Evolutionary conservation across 345 rosid species (phyloP).

Genomic region (Raphanus sativus): DNA sequence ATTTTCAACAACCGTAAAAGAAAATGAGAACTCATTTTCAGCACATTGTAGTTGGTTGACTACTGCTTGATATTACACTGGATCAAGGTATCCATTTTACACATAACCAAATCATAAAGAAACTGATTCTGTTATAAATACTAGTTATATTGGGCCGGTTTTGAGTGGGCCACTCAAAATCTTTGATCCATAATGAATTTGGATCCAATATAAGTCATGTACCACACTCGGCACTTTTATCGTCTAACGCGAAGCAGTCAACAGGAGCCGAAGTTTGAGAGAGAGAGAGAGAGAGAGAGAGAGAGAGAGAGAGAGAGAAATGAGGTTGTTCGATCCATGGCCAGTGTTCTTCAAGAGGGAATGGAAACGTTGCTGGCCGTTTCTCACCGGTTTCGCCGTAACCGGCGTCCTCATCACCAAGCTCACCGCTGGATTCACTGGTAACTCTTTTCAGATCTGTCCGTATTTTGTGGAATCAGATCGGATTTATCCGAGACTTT

Average conservation of each 20-base stretch:
- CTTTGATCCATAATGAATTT: neutral
- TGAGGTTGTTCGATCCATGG: slow-evolving; percentile 71
- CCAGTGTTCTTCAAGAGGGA: slow-evolving; percentile 86
- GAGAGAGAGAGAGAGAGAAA: slow-evolving; percentile 28
- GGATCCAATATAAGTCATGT: neutral
- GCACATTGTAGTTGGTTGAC: too few relatives aligned
- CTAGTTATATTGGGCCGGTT: slow-evolving; percentile 10
- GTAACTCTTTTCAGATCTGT: slow-evolving; percentile 48
- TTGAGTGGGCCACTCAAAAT: neutral
- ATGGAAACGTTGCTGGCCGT: slow-evolving; percentile 82
- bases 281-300: slow-evolving; percentile 10
- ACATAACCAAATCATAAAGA: too few relatives aligned
- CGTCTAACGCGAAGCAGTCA: slow-evolving; percentile 18
- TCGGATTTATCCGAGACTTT: neutral
- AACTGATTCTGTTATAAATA: too few relatives aligned
- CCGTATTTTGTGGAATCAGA: neutral
- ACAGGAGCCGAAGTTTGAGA: neutral
- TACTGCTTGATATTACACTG: too few relatives aligned
- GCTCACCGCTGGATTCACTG: slow-evolving; percentile 67
- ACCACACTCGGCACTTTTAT: neutral
- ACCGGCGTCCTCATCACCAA: slow-evolving; percentile 77
- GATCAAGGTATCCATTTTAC: too few relatives aligned
- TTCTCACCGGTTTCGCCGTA: slow-evolving; percentile 75
- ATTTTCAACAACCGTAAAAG: too few relatives aligned
- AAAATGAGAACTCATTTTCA: too few relatives aligned